A percentile compares a stretch with the other conserved stretches of the same genome.
Evolutionary conservation across 371 early-diverging fungal genomes (phyloP).

Genomic region (Mucor circinelloides): DNA sequence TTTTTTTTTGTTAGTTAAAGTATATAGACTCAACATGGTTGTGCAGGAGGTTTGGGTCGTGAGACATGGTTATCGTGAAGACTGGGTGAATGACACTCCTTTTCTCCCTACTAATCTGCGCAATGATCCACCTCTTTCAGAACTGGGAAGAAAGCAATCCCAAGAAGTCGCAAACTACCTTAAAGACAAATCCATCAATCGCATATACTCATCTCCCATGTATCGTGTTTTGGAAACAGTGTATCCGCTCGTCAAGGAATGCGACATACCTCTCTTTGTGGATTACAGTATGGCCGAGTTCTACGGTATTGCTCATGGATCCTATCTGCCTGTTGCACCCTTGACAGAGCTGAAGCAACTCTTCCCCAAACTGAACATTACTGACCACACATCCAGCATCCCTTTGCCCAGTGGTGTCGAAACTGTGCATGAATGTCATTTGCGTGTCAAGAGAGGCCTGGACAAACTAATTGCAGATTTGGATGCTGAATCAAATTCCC

Average conservation of each 20-base stretch:
- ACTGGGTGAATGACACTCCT: slow-evolving; percentile 36
- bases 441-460: slow-evolving; percentile 33
- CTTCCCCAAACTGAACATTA: slow-evolving; percentile 30
- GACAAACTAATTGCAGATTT: slow-evolving; percentile 24
- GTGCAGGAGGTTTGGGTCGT: slow-evolving; percentile 39
- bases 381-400: slow-evolving; percentile 23
- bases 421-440: slow-evolving; percentile 30
- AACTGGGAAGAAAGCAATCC: slow-evolving; percentile 37
- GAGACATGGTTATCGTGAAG: slow-evolving; percentile 45
- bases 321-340: slow-evolving; percentile 34
- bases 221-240: slow-evolving; percentile 42
- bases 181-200: slow-evolving; percentile 31
- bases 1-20: no score
- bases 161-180: slow-evolving; percentile 30
- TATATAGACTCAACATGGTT: slow-evolving; percentile 7
- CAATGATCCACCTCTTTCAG: slow-evolving; percentile 38
- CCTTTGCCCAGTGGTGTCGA: slow-evolving; percentile 29
- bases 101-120: slow-evolving; percentile 29
- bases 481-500: slow-evolving; percentile 22
- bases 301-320: slow-evolving; percentile 34
- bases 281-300: slow-evolving; percentile 46
- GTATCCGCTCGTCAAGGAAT: slow-evolving; percentile 27
- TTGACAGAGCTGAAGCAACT: slow-evolving; percentile 22
- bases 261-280: slow-evolving; percentile 26
- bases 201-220: slow-evolving; percentile 42